These are phyloP conservation scores for Vinca minor DNA, from an alignment of 257 asterid genomes.

Conservation along the genomic window DNA sequence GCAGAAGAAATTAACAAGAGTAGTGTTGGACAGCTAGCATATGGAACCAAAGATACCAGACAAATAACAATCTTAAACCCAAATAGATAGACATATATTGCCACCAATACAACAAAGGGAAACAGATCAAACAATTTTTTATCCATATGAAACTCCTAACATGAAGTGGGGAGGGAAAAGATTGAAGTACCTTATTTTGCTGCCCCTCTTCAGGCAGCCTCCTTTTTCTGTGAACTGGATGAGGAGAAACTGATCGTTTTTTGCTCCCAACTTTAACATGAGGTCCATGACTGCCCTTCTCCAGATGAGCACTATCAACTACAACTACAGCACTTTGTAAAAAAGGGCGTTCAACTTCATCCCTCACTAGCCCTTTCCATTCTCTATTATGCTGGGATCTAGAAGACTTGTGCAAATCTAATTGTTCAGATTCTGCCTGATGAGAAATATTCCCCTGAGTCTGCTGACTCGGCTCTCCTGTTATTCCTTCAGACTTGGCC, in stretches of 20 bases:
- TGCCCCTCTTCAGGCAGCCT: conserved; percentile 41
- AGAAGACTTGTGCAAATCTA: conserved; percentile 23
- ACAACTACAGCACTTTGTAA: conserved; percentile 31
- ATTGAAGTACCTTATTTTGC: conserved; percentile 42
- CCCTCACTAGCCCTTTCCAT: conserved; percentile 39
- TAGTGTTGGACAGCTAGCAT: too few relatives aligned
- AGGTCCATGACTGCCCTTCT: conserved; percentile 43
- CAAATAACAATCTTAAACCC: too few relatives aligned
- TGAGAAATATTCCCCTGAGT: conserved; percentile 31
- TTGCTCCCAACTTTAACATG: conserved; percentile 30
- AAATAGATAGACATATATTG: not conserved
- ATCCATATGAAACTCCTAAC: not conserved
- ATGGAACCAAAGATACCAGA: too few relatives aligned
- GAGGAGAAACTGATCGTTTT: conserved; percentile 37
- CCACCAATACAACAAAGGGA: not conserved
- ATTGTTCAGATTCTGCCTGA: conserved; percentile 39
- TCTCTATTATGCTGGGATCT: conserved; percentile 33
- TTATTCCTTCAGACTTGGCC: conserved; percentile 20
- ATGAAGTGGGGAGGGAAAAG: not conserved
- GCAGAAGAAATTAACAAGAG: not conserved
- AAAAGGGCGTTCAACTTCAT: conserved; percentile 32
- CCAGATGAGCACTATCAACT: conserved; percentile 21
- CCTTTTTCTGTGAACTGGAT: conserved; percentile 51
- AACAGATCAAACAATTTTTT: not conserved
- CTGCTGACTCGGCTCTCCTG: conserved; percentile 32